These are phyloP conservation scores for Lenzites betulinus DNA, from an alignment of 768 basidiomycete genomes.

Conservation along the genomic window DNA sequence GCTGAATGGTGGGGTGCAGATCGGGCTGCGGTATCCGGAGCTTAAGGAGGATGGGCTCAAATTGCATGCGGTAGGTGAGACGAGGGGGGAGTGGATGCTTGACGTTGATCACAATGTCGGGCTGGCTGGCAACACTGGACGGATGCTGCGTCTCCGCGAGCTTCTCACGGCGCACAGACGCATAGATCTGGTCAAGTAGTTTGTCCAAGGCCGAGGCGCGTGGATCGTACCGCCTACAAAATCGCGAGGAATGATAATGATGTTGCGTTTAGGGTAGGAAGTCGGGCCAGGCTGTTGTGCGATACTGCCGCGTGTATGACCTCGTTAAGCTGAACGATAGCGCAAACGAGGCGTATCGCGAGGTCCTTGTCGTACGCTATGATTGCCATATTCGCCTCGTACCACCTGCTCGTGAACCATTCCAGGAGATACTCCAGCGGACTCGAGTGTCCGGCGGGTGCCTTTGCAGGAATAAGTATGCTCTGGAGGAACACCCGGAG, in stretches of 20 bases:
- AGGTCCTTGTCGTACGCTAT: conserved; percentile 84
- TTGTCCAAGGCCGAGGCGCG: conserved; percentile 72
- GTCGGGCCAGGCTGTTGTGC: conserved; percentile 60
- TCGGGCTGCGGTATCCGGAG: conserved; percentile 86
- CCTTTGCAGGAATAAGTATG: conserved; percentile 59
- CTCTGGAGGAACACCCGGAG: conserved; percentile 88
- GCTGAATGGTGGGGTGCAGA: conserved; percentile 75
- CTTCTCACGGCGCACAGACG: conserved; percentile 70
- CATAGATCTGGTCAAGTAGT: conserved; percentile 74
- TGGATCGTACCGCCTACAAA: conserved; percentile 81
- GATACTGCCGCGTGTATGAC: conserved; percentile 77
- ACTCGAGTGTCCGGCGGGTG: conserved; percentile 38
- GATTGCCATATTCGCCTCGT: conserved; percentile 78
- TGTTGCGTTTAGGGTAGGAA: conserved; percentile 54
- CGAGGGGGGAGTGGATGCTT: conserved; percentile 75
- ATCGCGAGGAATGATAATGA: conserved; percentile 72
- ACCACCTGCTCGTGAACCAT: conserved; percentile 87
- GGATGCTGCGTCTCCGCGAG: conserved; percentile 69
- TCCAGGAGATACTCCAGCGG: conserved; percentile 74
- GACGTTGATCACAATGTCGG: conserved; percentile 63
- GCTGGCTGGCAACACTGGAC: conserved; percentile 36
- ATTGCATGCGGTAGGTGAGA: conserved; percentile 86
- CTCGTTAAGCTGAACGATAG: conserved; percentile 88
- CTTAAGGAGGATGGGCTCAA: conserved; percentile 84
- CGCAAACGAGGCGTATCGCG: conserved; percentile 72